phyloP scores from a whole-genome alignment of 2,329 filamentous ascomycete genomes.

The Verticillium albo-atrum region DNA sequence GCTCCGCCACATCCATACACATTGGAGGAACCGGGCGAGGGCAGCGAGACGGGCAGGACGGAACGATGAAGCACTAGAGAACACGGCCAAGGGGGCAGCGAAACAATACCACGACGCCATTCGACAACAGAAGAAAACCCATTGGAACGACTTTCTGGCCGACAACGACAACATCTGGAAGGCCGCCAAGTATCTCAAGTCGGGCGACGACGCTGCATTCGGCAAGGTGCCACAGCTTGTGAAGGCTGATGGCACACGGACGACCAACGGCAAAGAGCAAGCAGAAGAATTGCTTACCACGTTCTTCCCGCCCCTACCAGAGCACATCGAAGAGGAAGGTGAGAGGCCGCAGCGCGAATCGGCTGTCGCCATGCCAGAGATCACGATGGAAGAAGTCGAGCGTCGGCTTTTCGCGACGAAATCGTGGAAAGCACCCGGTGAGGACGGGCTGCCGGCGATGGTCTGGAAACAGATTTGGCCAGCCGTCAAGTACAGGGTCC shows the following conservation, averaged over 20 bases:
- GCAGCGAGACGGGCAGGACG: slow-evolving; percentile 4
- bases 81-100: slow-evolving; percentile 13
- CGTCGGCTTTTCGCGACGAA: slow-evolving; percentile 12
- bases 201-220: slow-evolving; percentile 14
- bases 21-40: slow-evolving; percentile 21
- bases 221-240: slow-evolving; percentile 17
- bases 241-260: slow-evolving; percentile 12
- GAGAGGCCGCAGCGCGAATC: slow-evolving; percentile 9
- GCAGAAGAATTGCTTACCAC: slow-evolving; percentile 14
- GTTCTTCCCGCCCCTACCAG: slow-evolving; percentile 16
- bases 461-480: slow-evolving; percentile 15
- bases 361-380: slow-evolving; percentile 5
- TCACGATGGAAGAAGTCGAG: slow-evolving; percentile 17
- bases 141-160: slow-evolving; percentile 20
- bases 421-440: slow-evolving; percentile 15
- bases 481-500: slow-evolving; percentile 7
- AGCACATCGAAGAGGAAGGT: slow-evolving; percentile 14
- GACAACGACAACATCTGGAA: slow-evolving; percentile 23
- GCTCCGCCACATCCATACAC: slow-evolving; percentile 19
- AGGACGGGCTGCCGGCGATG: slow-evolving; percentile 12
- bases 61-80: slow-evolving; percentile 5
- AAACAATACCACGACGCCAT: slow-evolving; percentile 21
- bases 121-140: slow-evolving; percentile 17
- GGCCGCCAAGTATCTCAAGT: slow-evolving; percentile 20
- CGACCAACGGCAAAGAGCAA: slow-evolving; percentile 9